Evolutionary conservation across 2,329 filamentous ascomycete species (phyloP).

Genomic region (Atkinsonella hypoxylon): DNA sequence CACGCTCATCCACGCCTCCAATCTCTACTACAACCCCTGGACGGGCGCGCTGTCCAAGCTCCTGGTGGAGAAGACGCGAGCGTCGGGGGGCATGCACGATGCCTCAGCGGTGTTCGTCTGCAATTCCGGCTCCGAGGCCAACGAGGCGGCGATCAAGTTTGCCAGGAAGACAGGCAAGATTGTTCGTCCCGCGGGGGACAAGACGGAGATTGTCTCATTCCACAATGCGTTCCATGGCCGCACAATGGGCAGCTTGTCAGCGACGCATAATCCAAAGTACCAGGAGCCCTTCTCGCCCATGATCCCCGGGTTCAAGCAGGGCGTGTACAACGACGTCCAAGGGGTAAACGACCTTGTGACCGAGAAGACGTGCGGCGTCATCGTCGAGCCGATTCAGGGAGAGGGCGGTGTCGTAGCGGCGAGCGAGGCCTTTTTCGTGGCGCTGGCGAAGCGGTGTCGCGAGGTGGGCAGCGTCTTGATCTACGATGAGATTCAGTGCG

Average conservation of each 20-base stretch:
- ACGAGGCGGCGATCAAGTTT: conserved; percentile 96
- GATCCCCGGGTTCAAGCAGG: conserved; percentile 85
- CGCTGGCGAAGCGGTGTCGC: conserved; percentile 73
- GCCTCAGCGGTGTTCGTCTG: conserved; percentile 78
- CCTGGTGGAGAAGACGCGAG: conserved; percentile 68
- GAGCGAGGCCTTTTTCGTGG: conserved; percentile 67
- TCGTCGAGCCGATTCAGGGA: conserved; percentile 94
- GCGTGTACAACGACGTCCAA: conserved; percentile 70
- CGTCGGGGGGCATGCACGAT: conserved; percentile 71
- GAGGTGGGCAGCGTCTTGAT: conserved; percentile 82
- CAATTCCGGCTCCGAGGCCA: conserved; percentile 94
- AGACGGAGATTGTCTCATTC: conserved; percentile 84
- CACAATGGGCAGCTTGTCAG: conserved; percentile 90
- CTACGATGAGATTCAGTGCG: conserved; percentile 96
- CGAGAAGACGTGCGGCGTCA: conserved; percentile 80
- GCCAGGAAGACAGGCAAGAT: conserved; percentile 80
- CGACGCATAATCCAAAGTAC: conserved; percentile 96
- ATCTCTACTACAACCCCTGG: conserved; percentile 96
- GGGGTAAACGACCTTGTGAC: conserved; percentile 65
- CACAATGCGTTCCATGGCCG: conserved; percentile 88
- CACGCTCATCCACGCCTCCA: conserved; percentile 82
- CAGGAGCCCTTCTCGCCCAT: conserved; percentile 91
- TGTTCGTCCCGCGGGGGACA: conserved; percentile 56
- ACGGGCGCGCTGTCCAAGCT: conserved; percentile 79
- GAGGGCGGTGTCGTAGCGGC: conserved; percentile 88